phyloP scores from a whole-genome alignment of 2,329 filamentous ascomycete genomes.

The Alternaria tenuissima region DNA sequence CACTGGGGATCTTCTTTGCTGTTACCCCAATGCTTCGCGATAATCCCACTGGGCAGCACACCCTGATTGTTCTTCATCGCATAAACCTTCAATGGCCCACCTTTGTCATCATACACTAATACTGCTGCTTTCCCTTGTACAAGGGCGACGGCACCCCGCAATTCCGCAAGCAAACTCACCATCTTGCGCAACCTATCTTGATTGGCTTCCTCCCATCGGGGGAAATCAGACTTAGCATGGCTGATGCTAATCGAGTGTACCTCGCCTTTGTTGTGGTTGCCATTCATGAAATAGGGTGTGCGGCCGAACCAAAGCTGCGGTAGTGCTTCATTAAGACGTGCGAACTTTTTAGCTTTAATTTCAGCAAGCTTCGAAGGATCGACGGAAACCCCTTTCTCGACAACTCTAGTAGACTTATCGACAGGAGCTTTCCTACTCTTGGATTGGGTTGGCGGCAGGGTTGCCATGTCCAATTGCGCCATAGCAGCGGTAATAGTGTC shows the following conservation, averaged over 20 bases:
- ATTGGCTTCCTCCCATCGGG: slow-evolving; percentile 24
- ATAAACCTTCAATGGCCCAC: slow-evolving; percentile 16
- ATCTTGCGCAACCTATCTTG: slow-evolving; percentile 28
- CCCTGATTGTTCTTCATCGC: slow-evolving; percentile 10
- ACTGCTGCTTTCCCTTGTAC: slow-evolving; percentile 15
- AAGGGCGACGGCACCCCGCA: slow-evolving; percentile 13
- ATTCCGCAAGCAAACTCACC: slow-evolving; percentile 21
- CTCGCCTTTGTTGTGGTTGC: slow-evolving; percentile 22
- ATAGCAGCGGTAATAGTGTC: slow-evolving; percentile 11
- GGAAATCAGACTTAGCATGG: slow-evolving; percentile 13
- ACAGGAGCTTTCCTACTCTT: not conserved
- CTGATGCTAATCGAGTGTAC: slow-evolving; percentile 15
- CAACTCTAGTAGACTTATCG: not conserved
- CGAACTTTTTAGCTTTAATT: slow-evolving; percentile 21
- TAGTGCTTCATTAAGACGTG: slow-evolving; percentile 10
- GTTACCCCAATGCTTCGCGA: slow-evolving; percentile 14
- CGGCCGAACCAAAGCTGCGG: slow-evolving; percentile 36
- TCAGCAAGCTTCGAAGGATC: slow-evolving; percentile 23
- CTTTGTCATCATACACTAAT: slow-evolving; percentile 23
- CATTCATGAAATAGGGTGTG: slow-evolving; percentile 27
- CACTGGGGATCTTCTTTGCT: not conserved
- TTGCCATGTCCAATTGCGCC: slow-evolving; percentile 1
- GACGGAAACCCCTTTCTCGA: slow-evolving; percentile 12
- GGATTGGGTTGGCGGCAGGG: slow-evolving; percentile 2
- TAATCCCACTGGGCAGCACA: slow-evolving; percentile 22